phyloP scores from a whole-genome alignment of 257 asterid genomes.

The Anisodus acutangulus region DNA sequence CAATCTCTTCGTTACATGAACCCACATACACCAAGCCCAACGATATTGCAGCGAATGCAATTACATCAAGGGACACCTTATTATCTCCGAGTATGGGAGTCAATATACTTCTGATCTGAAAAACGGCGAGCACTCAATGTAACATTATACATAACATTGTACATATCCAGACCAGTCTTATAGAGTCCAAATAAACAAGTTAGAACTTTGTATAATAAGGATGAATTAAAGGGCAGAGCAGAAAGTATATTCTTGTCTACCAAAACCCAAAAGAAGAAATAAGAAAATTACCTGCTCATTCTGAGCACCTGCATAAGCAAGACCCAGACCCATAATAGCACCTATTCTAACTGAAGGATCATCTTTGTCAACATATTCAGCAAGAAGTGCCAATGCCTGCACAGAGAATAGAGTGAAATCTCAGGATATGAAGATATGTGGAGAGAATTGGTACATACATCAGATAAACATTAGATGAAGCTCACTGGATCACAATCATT shows the following conservation, averaged over 20 bases:
- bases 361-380: conserved; percentile 73
- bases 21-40: conserved; percentile 88
- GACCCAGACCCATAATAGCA: conserved; percentile 97
- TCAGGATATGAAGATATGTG: conserved; percentile 14
- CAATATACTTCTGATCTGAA: conserved; percentile 65
- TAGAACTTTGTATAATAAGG: conserved; percentile 3
- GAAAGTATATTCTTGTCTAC: not conserved
- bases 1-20: conserved; percentile 88
- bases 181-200: not conserved
- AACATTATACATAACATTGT: not conserved
- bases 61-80: conserved; percentile 81
- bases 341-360: conserved; percentile 84
- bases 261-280: not conserved
- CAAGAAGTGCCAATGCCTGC: conserved; percentile 61
- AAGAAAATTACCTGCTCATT: conserved; percentile 58
- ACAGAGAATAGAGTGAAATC: conserved; percentile 12
- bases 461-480: not conserved
- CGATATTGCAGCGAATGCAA: conserved; percentile 86
- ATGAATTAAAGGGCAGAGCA: not conserved
- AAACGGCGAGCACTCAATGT: conserved; percentile 31
- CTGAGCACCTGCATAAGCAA: conserved; percentile 95
- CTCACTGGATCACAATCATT: conserved; percentile 96
- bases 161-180: not conserved
- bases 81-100: conserved; percentile 76
- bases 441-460: not conserved